Evolutionary conservation across 2,329 filamentous ascomycete genomes (phyloP).

Genomic region (Penicillium sp.): DNA sequence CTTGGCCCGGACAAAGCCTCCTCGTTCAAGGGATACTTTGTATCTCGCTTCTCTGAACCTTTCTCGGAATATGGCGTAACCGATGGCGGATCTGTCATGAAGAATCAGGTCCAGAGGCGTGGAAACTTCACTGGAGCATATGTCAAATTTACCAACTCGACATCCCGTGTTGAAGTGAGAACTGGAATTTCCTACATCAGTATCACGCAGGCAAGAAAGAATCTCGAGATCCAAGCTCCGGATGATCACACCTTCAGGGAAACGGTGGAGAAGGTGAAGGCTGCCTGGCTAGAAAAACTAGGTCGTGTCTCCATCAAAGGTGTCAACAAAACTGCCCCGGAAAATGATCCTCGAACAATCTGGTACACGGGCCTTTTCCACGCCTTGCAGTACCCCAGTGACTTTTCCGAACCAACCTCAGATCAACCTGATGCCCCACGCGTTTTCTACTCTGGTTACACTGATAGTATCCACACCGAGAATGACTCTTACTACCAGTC

Average conservation of each 20-base stretch:
- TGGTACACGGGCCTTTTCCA: conserved; percentile 52
- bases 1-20: conserved; percentile 46
- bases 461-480: conserved; percentile 44
- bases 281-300: conserved; percentile 50
- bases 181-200: conserved; percentile 52
- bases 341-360: conserved; percentile 48
- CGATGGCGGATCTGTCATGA: conserved; percentile 28
- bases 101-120: conserved; percentile 21
- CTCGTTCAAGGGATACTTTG: conserved; percentile 50
- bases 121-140: conserved; percentile 46
- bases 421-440: conserved; percentile 16
- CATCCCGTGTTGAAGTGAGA: conserved; percentile 44
- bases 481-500: conserved; percentile 53
- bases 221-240: conserved; percentile 48
- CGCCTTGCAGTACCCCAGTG: conserved; percentile 50
- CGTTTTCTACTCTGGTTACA: conserved; percentile 51
- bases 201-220: conserved; percentile 49
- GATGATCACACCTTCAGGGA: conserved; percentile 39
- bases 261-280: conserved; percentile 44
- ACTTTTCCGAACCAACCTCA: conserved; percentile 49
- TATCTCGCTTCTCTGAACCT: conserved; percentile 49
- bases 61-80: conserved; percentile 43
- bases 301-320: conserved; percentile 47
- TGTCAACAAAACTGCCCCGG: conserved; percentile 42
- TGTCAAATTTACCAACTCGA: conserved; percentile 38